Evolutionary conservation across 768 basidiomycete species (phyloP), one percentile per base, ranked within the genome.

Genomic region (Suillus americanus): DNA sequence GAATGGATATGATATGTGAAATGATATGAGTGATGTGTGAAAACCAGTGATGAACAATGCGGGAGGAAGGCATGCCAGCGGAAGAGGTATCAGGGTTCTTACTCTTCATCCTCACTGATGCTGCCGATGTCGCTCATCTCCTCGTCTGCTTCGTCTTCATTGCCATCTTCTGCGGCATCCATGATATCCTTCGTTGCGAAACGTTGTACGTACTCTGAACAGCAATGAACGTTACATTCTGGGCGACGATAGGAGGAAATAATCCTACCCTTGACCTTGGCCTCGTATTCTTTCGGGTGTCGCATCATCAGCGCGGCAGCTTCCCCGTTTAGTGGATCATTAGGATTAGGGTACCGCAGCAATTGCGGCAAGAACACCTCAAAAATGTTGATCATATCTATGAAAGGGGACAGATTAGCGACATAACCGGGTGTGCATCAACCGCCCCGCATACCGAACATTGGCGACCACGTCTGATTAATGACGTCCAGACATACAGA

Each of bases 341-440:
- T 95, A 14, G 97, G 97, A 76, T 99, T 99, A 66, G 97, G 97
- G 76, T 99, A 99, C 55, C 96, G 91, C 63, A 99, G 80, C 2
- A 99, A 86, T 77, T 99, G 97, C 5, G 97, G 97, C 50, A 99
- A 83, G 81, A 99, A 99, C 59, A 94, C 91, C 77, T 99, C 97
- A 73, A 99, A 99, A 67, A 99, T 99, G 75, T 99, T 99, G 82
- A 98, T 94, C 91, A 99, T 96, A 79, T 99, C 97, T 98, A 72
- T 59, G 53, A 28, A 59, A 30, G 6, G 38, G 25, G 25, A 28
- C 23, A 37, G n/a, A 33, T 62, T 51, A 62, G 57, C 20, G 55
- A 48, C 28, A 16, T 43, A 9, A 12, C 68, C 57, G 41, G 35
- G 9, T 6, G 30, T 41, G 53, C 38, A 12, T 33, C 56, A 16